Evolutionary conservation across 805 yeast genomes (phyloP).

Genomic region (Lipomyces spencermartinsiae): DNA sequence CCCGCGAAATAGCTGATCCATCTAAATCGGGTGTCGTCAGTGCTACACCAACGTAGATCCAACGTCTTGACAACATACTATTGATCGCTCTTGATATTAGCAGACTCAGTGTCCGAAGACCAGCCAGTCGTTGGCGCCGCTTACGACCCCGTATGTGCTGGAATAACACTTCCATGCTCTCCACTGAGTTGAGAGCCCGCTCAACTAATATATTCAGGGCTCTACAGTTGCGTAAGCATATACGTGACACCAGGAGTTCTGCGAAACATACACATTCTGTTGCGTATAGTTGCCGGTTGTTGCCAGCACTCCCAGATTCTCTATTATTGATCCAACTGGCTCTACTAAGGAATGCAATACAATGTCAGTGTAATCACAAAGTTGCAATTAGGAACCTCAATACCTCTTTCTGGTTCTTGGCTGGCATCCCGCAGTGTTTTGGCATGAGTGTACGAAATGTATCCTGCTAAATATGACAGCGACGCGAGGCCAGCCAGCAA

Average conservation of each 20-base stretch:
- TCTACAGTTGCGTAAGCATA: background rate
- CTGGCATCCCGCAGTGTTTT: background rate
- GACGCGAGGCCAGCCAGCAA: slow-evolving; percentile 2
- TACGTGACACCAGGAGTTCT: background rate
- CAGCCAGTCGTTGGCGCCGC: slow-evolving; percentile 9
- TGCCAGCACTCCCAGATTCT: background rate
- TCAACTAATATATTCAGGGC: slow-evolving; percentile 1
- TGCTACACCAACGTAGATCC: background rate
- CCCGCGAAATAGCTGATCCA: background rate
- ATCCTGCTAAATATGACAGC: background rate
- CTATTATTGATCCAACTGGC: background rate
- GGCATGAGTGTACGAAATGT: background rate
- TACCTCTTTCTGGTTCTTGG: background rate
- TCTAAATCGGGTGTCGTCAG: background rate
- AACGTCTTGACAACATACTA: background rate
- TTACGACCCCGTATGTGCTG: background rate
- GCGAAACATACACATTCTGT: background rate
- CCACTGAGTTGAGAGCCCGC: slow-evolving; percentile 7
- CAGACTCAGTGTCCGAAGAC: slow-evolving; percentile 8
- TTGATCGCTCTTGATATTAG: slow-evolving; percentile 5
- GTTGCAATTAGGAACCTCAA: background rate
- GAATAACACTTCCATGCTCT: background rate
- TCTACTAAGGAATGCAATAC: background rate
- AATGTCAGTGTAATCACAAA: background rate
- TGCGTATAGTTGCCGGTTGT: background rate